These are phyloP conservation scores for Penicillium chermesinum DNA, from an alignment of 495 filamentous ascomycete species.

Conservation along the genomic window DNA sequence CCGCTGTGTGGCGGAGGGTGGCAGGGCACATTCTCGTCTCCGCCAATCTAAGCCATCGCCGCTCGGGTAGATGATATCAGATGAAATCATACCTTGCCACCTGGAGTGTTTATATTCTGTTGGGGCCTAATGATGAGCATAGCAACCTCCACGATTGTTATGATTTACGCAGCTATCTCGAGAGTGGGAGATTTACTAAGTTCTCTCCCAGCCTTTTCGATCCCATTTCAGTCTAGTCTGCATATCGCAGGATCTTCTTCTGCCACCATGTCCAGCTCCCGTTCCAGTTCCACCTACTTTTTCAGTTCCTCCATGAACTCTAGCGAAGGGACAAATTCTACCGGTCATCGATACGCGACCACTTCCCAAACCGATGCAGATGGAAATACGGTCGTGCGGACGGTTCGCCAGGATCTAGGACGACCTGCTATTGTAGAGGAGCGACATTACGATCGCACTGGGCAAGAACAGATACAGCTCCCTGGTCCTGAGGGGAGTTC, in stretches of 20 bases:
- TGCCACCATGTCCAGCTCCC: conserved; percentile 19
- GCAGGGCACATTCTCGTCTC: not conserved
- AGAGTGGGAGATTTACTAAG: not conserved
- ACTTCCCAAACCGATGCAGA: conserved; percentile 30
- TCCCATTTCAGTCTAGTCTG: not conserved
- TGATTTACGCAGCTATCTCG: not conserved
- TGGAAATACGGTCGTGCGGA: conserved; percentile 36
- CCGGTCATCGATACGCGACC: conserved; percentile 35
- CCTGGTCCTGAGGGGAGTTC: conserved; percentile 10
- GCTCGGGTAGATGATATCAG: not conserved
- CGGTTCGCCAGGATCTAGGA: conserved; percentile 35
- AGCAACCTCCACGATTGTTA: not conserved
- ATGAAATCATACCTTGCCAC: not conserved
- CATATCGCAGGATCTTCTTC: not conserved
- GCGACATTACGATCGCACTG: conserved; percentile 31
- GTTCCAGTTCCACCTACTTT: conserved; percentile 29
- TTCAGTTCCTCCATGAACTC: conserved; percentile 29
- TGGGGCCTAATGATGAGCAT: not conserved
- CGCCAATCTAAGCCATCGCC: not conserved
- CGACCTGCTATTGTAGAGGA: conserved; percentile 32
- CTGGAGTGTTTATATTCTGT: not conserved
- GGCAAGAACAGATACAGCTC: conserved; percentile 25
- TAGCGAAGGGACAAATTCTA: conserved; percentile 18
- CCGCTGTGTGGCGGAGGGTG: not conserved
- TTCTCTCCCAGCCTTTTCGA: not conserved